Evolutionary conservation across 768 basidiomycete species (phyloP).

Genomic region (Podaxis sp.): DNA sequence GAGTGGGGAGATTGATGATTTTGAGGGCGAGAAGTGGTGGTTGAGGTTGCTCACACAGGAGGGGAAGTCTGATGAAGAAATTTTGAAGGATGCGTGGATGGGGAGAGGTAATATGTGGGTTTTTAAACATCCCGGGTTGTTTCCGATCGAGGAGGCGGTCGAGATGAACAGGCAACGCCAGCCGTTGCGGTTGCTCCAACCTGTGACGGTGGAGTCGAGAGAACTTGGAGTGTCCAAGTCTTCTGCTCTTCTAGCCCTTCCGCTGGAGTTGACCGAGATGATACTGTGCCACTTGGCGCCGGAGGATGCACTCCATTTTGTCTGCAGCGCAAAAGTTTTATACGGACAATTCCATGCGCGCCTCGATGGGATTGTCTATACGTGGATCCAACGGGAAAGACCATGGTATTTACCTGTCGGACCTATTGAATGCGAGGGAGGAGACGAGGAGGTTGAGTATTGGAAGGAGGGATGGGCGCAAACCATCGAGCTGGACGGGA

Average conservation of each 20-base stretch:
- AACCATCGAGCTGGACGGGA: neutral
- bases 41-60: neutral
- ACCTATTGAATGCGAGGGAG: neutral
- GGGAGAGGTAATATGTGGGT: constrained; percentile 6
- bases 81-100: constrained; percentile 7
- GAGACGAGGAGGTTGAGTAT: neutral
- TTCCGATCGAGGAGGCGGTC: neutral
- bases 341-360: neutral
- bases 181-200: neutral
- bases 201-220: neutral
- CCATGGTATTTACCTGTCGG: constrained; percentile 9
- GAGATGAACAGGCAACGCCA: neutral
- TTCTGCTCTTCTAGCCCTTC: neutral
- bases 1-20: neutral
- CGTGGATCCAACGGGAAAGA: neutral
- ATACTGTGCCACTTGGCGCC: neutral
- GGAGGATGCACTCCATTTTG: neutral
- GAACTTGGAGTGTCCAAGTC: neutral
- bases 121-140: constrained; percentile 7
- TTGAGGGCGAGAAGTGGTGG: neutral
- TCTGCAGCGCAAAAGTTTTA: neutral
- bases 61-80: constrained; percentile 2
- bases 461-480: neutral
- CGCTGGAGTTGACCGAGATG: neutral
- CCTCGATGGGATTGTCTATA: neutral